Base-by-base conservation (phyloP, 2,329 filamentous ascomycete genomes). In the Chalaropsis ovoidea region DNA sequence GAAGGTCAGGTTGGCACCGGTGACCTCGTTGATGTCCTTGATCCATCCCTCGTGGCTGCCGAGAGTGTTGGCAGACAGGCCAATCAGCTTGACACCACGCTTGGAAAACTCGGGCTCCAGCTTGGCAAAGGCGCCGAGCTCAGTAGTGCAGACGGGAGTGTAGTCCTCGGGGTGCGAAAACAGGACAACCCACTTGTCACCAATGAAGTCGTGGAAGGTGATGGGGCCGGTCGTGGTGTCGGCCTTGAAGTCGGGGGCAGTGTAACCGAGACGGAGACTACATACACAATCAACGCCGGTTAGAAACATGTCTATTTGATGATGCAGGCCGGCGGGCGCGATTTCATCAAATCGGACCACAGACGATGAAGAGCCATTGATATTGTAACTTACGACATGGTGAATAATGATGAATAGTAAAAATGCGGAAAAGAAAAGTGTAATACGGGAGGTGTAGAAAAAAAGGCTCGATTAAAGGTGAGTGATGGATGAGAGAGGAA, bases 131-230 rank as follows among this genome's bases (percentile, higher is more conserved):
- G 91, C 91, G 69, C 91, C 92, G 69, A 96, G 87, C 80, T 96
- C 92, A 65, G 91, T 96, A 69, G 92, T 96, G 82, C 92, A 96
- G 68, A 96, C 92, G 65, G 92, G 92, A 1, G 92, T 96, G 81
- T 89, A 96, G 77, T 96, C 92, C 76, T 87, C 87, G 2, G 89
- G 89, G 79, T 93, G 89, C 41, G 87, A 90, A 81, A 94, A 93
- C 71, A 94, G 80, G 70, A 94, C 83, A 67, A 87, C 85, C 89
- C 89, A 93, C 72, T 82, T 86, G 79, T 87, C 81, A 73, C 85
- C 86, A 70, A 92, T 82, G 78, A 88, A 92, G 76, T 90, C 81
- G 77, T 92, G 88, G 80, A 93, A 91, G 77, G 90, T 85, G 72
- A 93, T 89, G 69, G 85, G 82, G 72, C 89, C 87, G 71, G 83